phyloP scores from a whole-genome alignment of 306 rosid genomes.

The Vicia sativa region DNA sequence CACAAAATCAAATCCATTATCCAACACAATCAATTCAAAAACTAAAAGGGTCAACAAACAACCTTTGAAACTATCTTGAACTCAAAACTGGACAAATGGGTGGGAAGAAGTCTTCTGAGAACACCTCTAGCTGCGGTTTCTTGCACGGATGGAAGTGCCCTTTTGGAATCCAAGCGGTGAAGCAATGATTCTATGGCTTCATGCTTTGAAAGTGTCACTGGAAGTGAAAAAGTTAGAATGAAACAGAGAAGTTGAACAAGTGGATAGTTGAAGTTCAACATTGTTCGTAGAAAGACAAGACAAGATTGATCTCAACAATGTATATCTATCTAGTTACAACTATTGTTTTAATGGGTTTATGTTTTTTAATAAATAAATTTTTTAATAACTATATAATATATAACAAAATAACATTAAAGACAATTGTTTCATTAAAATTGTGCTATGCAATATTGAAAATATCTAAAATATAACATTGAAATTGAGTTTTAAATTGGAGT shows the following conservation, averaged over 20 bases:
- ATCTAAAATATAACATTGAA: too few species aligned
- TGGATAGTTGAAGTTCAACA: slow-evolving; percentile 52
- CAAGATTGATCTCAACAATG: slow-evolving; percentile 7
- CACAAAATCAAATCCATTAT: neutral
- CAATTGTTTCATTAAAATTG: too few species aligned
- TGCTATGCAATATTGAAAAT: too few species aligned
- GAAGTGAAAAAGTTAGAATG: slow-evolving; percentile 43
- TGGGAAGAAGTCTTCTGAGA: slow-evolving; percentile 71
- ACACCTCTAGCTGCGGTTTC: slow-evolving; percentile 72
- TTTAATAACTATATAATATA: too few species aligned
- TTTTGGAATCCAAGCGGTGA: slow-evolving; percentile 67
- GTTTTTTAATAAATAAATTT: too few species aligned
- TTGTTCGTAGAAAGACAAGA: neutral
- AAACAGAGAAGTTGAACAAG: slow-evolving; percentile 51
- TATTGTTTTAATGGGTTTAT: too few species aligned
- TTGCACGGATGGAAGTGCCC: slow-evolving; percentile 68
- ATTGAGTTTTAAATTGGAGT: too few species aligned
- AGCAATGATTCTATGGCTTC: slow-evolving; percentile 63
- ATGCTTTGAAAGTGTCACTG: slow-evolving; percentile 45
- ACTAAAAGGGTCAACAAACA: slow-evolving; percentile 4
- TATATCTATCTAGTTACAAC: too few species aligned
- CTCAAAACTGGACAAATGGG: slow-evolving; percentile 62
- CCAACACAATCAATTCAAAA: neutral
- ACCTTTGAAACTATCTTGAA: slow-evolving; percentile 77
- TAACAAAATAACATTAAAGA: too few species aligned